phyloP scores from a whole-genome alignment of 306 rosid species.

The Abrus precatorius region DNA sequence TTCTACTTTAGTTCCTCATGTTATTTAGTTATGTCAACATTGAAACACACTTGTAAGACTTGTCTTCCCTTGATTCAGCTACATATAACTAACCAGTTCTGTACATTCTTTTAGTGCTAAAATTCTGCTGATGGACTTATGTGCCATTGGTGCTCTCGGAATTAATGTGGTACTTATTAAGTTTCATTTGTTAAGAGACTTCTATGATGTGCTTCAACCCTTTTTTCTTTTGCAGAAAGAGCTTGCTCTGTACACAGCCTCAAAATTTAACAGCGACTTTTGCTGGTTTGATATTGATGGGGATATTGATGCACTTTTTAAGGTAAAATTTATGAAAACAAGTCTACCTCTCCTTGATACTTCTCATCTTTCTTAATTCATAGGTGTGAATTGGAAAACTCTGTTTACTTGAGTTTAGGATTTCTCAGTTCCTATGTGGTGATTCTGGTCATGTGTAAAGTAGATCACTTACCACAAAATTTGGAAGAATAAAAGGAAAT shows the following conservation, averaged over 20 bases:
- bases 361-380: conserved; percentile 32
- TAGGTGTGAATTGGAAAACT: conserved; percentile 19
- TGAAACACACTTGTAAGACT: conserved; percentile 5
- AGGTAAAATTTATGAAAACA: conserved; percentile 61
- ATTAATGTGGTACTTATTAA: conserved; percentile 28
- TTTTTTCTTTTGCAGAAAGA: conserved; percentile 81
- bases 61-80: background rate
- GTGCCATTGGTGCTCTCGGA: background rate
- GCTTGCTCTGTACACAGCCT: conserved; percentile 90
- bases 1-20: conserved; percentile 16
- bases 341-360: background rate
- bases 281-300: conserved; percentile 91
- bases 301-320: conserved; percentile 89
- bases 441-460: conserved; percentile 24
- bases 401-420: conserved; percentile 18
- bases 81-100: conserved; percentile 26
- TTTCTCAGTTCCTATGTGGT: conserved; percentile 22
- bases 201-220: conserved; percentile 30
- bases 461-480: conserved; percentile 4
- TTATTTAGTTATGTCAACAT: conserved; percentile 22
- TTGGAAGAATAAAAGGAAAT: background rate
- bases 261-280: conserved; percentile 78
- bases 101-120: conserved; percentile 24
- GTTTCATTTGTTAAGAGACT: conserved; percentile 36
- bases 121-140: conserved; percentile 39